Conservation (phyloP, 495 filamentous ascomycete genomes). For the Xylaria sp. region DNA sequence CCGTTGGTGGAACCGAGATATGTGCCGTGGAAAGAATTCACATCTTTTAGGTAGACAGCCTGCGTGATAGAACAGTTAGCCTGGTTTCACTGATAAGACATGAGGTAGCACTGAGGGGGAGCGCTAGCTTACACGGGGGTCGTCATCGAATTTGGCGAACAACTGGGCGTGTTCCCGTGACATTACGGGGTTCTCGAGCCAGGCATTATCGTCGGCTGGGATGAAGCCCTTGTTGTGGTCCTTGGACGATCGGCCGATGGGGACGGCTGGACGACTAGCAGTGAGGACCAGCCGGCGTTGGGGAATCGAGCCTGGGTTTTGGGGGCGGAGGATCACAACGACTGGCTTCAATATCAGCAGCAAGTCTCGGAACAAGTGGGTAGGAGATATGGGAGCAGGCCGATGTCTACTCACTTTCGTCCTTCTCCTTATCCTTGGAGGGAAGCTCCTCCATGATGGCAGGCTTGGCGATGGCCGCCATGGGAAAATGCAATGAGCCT, state of each 20-base stretch:
- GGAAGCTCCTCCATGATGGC: background rate
- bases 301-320: constrained; percentile 27
- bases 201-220: constrained; percentile 64
- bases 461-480: constrained; percentile 27
- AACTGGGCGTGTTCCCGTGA: constrained; percentile 78
- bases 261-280: constrained; percentile 30
- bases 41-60: constrained; percentile 54
- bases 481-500: constrained; percentile 19
- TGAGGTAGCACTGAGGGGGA: background rate
- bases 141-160: constrained; percentile 44
- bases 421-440: background rate
- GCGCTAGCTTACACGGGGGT: constrained; percentile 19
- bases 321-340: constrained; percentile 31
- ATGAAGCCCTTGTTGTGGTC: constrained; percentile 48
- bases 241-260: constrained; percentile 51
- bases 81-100: constrained; percentile 15
- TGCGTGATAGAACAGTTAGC: constrained; percentile 36
- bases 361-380: background rate
- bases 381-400: background rate
- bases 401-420: constrained; percentile 11
- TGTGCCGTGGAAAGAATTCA: constrained; percentile 66
- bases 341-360: constrained; percentile 23
- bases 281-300: constrained; percentile 44
- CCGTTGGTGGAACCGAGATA: constrained; percentile 47
- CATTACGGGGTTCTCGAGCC: constrained; percentile 83